These are phyloP conservation scores for Penicillium griseofulvum DNA, from an alignment of 2,329 filamentous ascomycete species.

Conservation along the genomic window DNA sequence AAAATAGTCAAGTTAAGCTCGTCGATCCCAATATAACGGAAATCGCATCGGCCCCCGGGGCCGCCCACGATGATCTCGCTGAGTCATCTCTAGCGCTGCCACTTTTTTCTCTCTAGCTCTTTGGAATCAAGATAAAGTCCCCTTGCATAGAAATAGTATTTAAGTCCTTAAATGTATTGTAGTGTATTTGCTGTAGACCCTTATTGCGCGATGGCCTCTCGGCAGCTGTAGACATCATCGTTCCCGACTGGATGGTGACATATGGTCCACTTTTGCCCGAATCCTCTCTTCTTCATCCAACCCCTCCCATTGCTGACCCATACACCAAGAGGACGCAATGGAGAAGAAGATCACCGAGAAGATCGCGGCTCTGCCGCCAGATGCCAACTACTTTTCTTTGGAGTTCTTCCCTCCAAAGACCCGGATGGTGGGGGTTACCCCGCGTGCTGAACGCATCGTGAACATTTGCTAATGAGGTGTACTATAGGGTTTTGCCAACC, in stretches of 20 bases:
- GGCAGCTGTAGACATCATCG: slow-evolving; percentile 20
- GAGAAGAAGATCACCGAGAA: slow-evolving; percentile 95
- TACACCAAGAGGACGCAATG: slow-evolving; percentile 48
- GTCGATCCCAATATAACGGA: not conserved
- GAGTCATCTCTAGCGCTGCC: slow-evolving; percentile 5
- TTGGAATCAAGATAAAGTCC: not conserved
- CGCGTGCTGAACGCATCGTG: slow-evolving; percentile 20
- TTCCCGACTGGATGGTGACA: slow-evolving; percentile 18
- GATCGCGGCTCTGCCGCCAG: slow-evolving; percentile 81
- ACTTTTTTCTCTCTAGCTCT: not conserved
- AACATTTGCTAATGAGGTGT: slow-evolving; percentile 23
- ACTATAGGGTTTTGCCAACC: slow-evolving; percentile 76
- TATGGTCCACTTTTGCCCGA: slow-evolving; percentile 24
- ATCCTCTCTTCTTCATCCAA: slow-evolving; percentile 19
- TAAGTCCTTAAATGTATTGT: not conserved
- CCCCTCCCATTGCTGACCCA: slow-evolving; percentile 16
- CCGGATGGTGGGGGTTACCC: slow-evolving; percentile 61
- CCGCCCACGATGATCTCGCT: not conserved
- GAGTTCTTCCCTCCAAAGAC: slow-evolving; percentile 99
- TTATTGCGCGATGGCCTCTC: slow-evolving; percentile 15
- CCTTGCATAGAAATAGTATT: slow-evolving; percentile 1
- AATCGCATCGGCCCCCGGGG: too few species aligned
- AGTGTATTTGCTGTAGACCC: not conserved
- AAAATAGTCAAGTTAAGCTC: not conserved
- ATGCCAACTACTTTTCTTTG: slow-evolving; percentile 86